These are phyloP conservation scores for Daedaleopsis sinensis DNA, from an alignment of 768 basidiomycete species.

Conservation along the genomic window DNA sequence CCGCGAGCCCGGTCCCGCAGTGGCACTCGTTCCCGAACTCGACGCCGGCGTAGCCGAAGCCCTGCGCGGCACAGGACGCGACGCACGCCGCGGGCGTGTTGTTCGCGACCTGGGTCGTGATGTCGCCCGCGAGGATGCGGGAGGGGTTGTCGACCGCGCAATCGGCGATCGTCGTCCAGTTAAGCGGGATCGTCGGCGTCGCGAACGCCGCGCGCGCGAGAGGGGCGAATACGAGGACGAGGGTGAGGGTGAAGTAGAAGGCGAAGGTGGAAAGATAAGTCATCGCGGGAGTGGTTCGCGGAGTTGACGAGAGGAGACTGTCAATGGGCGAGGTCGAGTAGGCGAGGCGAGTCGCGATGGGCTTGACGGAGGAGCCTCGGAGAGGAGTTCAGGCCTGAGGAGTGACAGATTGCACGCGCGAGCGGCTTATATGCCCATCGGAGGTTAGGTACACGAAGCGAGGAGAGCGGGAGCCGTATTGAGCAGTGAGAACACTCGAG, in stretches of 20 bases:
- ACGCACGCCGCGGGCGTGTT: conserved; percentile 25
- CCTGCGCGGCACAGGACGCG: conserved; percentile 15
- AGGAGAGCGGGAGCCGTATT: not conserved
- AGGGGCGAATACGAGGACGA: not conserved
- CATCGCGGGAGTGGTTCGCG: too few relatives aligned
- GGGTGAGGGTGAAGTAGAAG: too few relatives aligned
- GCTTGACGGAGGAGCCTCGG: not conserved
- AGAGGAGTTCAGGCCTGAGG: not conserved
- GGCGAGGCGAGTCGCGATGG: not conserved
- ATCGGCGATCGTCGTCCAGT: conserved; percentile 17
- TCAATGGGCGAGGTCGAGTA: too few relatives aligned
- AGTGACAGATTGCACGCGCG: not conserved
- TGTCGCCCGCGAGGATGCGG: conserved; percentile 23
- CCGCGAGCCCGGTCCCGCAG: conserved; percentile 24
- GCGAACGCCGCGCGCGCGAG: conserved; percentile 2
- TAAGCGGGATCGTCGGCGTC: conserved; percentile 15
- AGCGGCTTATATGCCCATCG: not conserved
- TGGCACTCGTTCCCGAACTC: conserved; percentile 30
- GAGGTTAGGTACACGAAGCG: not conserved
- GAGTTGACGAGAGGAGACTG: not conserved
- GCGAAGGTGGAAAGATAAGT: too few relatives aligned
- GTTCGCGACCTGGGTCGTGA: conserved; percentile 11
- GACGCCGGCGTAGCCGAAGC: conserved; percentile 27
- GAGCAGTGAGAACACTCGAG: not conserved
- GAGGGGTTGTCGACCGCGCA: conserved; percentile 24